Base-by-base conservation (phyloP, 768 basidiomycete species). In the Asterophora parasitica region DNA sequence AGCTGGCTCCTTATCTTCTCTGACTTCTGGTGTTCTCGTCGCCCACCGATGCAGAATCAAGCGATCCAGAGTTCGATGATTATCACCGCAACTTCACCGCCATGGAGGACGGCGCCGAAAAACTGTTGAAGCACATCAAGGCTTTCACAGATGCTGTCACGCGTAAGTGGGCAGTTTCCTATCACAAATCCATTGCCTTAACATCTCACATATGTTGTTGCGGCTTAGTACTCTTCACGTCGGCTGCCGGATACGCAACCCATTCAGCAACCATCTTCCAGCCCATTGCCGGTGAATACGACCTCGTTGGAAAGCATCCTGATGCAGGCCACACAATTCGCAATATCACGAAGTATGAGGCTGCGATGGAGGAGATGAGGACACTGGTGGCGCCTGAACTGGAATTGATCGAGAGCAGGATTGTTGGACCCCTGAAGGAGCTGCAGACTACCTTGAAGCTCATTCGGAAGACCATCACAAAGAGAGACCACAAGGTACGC, bases 401-500 rank as follows among this genome's bases (percentile, higher is more conserved):
- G 13, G 94, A 99, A 65, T 77, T 99, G 49, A 93, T 99, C 61
- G 86, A 93, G 53, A 85, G 81, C 52, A 76, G 94, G 53, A 81
- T 99, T 46, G 67, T 85, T 32, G 85, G 79, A 0, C 96, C 96
- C 7, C 77, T 84, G 39, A 98, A 90, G 70, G 96, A 99, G 64
- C 74, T 96, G 23, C 85, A 92, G 63, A 75, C 77, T 0, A 74
- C 96, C 49, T 72, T 94, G 70, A 98, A 95, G 73, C 68, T 77
- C 53, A 90, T 97, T 58, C 73, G 94, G 58, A 99, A 98, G 76
- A 92, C 81, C 13, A 91, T 96, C 58, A 90, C 88, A 6, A 99
- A 99, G 72, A 79, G 96, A 31, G 92, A 98, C 27, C 96, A 99
- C 68, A 99, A 99, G 76, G 89, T 88, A 45, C 42, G 71, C 45